Conservation (phyloP, 306 rosid species). For the Erythrophleum fordii region DNA sequence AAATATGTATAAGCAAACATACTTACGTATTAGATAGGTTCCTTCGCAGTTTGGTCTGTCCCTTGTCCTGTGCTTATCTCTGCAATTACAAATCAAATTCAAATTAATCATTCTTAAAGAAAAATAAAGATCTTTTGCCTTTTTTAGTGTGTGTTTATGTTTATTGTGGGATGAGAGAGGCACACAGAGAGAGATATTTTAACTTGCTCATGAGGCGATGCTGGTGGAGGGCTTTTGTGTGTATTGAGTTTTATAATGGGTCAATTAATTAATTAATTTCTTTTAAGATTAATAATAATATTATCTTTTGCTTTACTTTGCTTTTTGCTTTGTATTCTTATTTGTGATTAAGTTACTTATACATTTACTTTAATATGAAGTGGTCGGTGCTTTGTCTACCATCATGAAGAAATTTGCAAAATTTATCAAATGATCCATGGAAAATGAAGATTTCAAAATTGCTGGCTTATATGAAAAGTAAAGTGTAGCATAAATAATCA, state of each 20-base stretch:
- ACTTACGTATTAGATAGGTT: constrained; percentile 12
- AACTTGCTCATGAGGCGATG: not conserved
- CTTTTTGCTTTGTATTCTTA: not conserved
- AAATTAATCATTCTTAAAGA: not conserved
- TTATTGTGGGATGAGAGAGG: not conserved
- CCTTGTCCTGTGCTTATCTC: constrained; percentile 10
- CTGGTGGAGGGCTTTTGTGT: constrained; percentile 4
- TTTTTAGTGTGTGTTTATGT: not conserved
- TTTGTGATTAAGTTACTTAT: not conserved
- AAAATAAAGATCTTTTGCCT: not conserved
- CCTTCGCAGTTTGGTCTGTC: not conserved
- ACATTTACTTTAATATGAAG: not conserved
- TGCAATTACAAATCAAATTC: not conserved
- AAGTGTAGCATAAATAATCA: not conserved
- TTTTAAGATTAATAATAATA: not conserved
- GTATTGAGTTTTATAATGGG: not conserved
- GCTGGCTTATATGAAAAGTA: not conserved
- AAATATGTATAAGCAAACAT: not conserved
- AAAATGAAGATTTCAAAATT: not conserved
- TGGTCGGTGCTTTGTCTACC: constrained; percentile 18
- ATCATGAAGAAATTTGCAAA: not conserved
- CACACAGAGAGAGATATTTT: not conserved
- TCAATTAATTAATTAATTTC: not conserved
- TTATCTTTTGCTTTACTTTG: not conserved
- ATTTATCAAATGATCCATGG: not conserved